Conservation (phyloP, 805 yeast species). For the Myxozyma neotropica region DNA sequence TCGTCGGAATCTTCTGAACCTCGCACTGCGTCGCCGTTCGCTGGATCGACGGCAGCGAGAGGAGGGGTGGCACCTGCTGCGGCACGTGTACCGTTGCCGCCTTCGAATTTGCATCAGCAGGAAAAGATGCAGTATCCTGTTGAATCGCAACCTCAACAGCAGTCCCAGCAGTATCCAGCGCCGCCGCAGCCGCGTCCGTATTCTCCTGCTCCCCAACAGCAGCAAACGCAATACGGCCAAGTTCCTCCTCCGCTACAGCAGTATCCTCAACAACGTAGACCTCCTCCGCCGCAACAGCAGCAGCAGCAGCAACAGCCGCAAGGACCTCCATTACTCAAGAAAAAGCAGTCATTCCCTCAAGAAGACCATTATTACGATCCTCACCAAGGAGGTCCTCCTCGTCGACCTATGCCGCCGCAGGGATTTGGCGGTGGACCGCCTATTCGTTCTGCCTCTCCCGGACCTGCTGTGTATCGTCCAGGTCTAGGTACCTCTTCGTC, state of each 20-base stretch:
- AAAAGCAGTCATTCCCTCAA: neutral
- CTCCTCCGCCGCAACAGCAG: slow-evolving; percentile 1
- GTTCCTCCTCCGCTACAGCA: neutral
- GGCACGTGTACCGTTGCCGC: slow-evolving; percentile 1
- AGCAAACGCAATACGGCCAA: neutral
- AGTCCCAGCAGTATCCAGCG: too few relatives aligned
- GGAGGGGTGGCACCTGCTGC: slow-evolving; percentile 1
- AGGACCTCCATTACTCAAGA: neutral
- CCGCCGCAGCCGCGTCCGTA: slow-evolving; percentile 1
- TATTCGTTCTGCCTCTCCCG: neutral
- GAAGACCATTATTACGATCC: neutral
- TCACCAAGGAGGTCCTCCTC: neutral
- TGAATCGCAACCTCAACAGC: neutral
- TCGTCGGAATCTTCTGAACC: slow-evolving; percentile 26
- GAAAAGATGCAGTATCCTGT: neutral
- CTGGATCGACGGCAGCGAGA: neutral
- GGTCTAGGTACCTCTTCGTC: neutral
- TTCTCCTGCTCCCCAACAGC: slow-evolving; percentile 1
- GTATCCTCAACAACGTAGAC: neutral
- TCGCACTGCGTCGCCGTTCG: slow-evolving; percentile 28
- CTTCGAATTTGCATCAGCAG: neutral
- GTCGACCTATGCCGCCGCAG: slow-evolving; percentile 5
- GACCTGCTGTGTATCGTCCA: slow-evolving; percentile 10
- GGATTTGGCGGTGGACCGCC: neutral
- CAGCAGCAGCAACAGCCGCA: neutral